Base-by-base conservation (phyloP, 1,139 yeast species). In the Lodderomyces jiufengensis region DNA sequence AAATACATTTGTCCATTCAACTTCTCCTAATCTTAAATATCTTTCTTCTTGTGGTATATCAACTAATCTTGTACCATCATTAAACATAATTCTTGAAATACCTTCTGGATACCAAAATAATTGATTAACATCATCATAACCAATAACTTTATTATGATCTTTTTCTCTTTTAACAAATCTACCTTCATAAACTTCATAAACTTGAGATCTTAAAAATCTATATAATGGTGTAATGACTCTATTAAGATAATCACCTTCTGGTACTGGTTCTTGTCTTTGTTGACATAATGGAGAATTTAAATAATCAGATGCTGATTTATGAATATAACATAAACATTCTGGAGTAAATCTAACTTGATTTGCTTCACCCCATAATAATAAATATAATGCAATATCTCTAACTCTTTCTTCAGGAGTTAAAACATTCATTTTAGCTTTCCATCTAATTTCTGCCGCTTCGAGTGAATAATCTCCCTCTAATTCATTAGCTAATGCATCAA, bases 41-140 rank as follows among this genome's bases (percentile, higher is more conserved):
- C 98, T 84, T 63, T 92, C 96, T 53, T 81, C 86, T 44, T 80
- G 76, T 30, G 97, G 95, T 53, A 88, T 67, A 53, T 94, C 98
- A 39, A 92, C 87, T 57, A 92, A 72, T 60, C 95, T 81, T 24
- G 95, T 72, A 47, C 95, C 95, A 60, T 92, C 97, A 57, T 84
- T 90, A 55, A 90, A 78, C 34, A 84, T 76, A 55, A 92, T 90
- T 67, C 95, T 83, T 44, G 94, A 84, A 52, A 92, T 84, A 73
- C 98, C 99, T 67, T 92, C 97, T 30, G 98, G 97, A 66, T 92
- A 94, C 98, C 99, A 92, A 69, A 92, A 92, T 52, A 92, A 77
- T 72, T 94, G 99, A 66, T 94, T 92, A 44, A 92, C 95, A 71
- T 94, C 98, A 70, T 92, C 99, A 61, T 92, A 92, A 63, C 98